Percentiles rank a stretch among this genome's conserved stretches.
These are phyloP conservation scores for Fusarium pseudocircinatum DNA, from an alignment of 2,329 filamentous ascomycete species.

Conservation along the genomic window DNA sequence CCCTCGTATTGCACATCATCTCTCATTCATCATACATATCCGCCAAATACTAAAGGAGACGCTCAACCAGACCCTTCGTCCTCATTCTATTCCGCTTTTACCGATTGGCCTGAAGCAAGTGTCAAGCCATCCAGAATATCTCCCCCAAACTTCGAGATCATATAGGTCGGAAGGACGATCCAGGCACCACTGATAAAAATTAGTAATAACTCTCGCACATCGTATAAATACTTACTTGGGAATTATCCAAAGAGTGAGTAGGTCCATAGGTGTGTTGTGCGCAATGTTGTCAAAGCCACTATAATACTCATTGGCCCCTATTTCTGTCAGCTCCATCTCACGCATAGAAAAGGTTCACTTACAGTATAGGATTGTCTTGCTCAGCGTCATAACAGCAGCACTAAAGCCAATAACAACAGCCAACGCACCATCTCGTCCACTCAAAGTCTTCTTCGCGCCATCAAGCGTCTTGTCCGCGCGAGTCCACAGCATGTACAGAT, in stretches of 20 bases:
- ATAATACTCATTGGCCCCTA: constrained; percentile 67
- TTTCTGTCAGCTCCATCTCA: neutral
- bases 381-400: constrained; percentile 67
- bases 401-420: constrained; percentile 62
- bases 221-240: constrained; percentile 58
- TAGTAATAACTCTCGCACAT: neutral
- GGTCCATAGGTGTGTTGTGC: constrained; percentile 58
- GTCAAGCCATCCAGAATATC: constrained; percentile 61
- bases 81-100: constrained; percentile 4
- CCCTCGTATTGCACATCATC: neutral
- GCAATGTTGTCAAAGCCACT: constrained; percentile 66
- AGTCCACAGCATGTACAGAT: constrained; percentile 58
- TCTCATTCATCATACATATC: constrained; percentile 1
- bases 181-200: constrained; percentile 58
- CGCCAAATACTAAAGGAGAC: neutral
- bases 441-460: constrained; percentile 47
- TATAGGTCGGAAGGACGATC: constrained; percentile 63
- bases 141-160: constrained; percentile 59
- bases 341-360: constrained; percentile 39
- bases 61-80: fast-evolving
- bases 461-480: constrained; percentile 13
- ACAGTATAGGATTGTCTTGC: constrained; percentile 71
- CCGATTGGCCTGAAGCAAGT: constrained; percentile 47
- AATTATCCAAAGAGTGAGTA: constrained; percentile 66
- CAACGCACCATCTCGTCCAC: constrained; percentile 55